A percentile compares a stretch with the other conserved stretches of the same genome.
Conservation (phyloP, 441 rosid species). For the Euphorbia schlechtendalii region DNA sequence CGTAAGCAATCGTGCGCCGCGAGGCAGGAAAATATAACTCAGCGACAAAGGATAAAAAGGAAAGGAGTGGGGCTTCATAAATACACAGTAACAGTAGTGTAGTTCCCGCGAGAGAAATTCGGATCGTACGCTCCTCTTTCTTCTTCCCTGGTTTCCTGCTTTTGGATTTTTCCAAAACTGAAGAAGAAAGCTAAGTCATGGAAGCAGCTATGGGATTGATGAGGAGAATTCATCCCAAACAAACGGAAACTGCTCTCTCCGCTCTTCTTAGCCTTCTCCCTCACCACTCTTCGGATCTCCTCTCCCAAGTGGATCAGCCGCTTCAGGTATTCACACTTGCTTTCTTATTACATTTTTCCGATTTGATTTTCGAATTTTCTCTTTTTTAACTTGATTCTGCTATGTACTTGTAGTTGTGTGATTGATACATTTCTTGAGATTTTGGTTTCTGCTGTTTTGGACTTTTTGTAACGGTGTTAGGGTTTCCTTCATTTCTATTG, state of each 20-base stretch:
- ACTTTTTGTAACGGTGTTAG: neutral
- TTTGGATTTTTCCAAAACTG: neutral
- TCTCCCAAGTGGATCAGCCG: slow-evolving; percentile 94
- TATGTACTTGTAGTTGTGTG: neutral
- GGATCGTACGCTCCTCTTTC: slow-evolving; percentile 30
- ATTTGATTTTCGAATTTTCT: neutral
- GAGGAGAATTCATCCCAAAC: slow-evolving; percentile 87
- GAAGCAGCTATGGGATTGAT: slow-evolving; percentile 90
- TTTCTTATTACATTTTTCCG: neutral
- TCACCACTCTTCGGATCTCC: slow-evolving; percentile 87
- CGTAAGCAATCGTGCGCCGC: no score
- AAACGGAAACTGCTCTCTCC: slow-evolving; percentile 82
- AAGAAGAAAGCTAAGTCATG: slow-evolving; percentile 29
- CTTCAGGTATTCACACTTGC: slow-evolving; percentile 53
- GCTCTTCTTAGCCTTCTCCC: slow-evolving; percentile 87
- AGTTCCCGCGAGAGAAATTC: slow-evolving; percentile 35
- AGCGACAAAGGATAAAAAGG: no score
- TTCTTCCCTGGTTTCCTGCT: neutral
- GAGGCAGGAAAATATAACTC: neutral
- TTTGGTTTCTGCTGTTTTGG: neutral
- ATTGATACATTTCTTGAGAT: neutral
- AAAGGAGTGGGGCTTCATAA: neutral
- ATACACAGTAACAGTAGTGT: neutral
- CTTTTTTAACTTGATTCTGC: neutral
- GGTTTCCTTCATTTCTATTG: slow-evolving; percentile 4